Base-by-base conservation (phyloP, 345 rosid genomes). In the Linum trigynum region DNA sequence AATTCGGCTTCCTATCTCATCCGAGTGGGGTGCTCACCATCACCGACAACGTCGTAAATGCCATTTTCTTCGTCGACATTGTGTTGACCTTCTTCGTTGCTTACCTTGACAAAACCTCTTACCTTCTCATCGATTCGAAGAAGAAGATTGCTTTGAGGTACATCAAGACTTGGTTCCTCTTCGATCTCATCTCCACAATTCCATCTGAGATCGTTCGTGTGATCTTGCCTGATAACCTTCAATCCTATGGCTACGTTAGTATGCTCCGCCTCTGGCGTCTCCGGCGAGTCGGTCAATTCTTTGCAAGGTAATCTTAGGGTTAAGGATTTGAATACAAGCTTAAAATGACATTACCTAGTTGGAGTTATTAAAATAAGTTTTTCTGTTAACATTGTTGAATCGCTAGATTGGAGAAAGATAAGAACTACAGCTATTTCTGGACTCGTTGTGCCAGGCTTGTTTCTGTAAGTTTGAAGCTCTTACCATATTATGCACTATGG, bases 231-330 rank as follows among this genome's bases (percentile, higher is more conserved):
- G 55, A 68, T 59, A 65, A 71, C 36, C 61, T 86, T 3, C 81
- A 76, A n/a, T 74, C 80, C 5, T 87, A 89, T 67, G 92, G 95
- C 0, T 79, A 82, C 56, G 82, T 89, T 51, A 85, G 80, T 67
- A 85, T 91, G 90, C 84, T 91, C 17, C 95, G 98, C 43, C 83
- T 91, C 2, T 91, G 98, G 98, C 96, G 96, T 66, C 92, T 91
- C 59, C 83, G 91, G 12, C 79, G 98, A 77, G 98, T 83, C 65
- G 78, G 98, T 72, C 39, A 39, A 7, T 76, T 85, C 57, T 91
- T 86, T 66, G 71, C 94, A 17, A 76, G 79, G 91, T 82, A 62
- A 57, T 10, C 38, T 62, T 61, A 2, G 35, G 37, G 10, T 9
- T 23, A 16, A 16, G 15, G 5, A 11, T 14, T 55, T 15, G 58